Base-by-base conservation (phyloP, 108 stramenopile species). In the Chaetoceros muelleri region DNA sequence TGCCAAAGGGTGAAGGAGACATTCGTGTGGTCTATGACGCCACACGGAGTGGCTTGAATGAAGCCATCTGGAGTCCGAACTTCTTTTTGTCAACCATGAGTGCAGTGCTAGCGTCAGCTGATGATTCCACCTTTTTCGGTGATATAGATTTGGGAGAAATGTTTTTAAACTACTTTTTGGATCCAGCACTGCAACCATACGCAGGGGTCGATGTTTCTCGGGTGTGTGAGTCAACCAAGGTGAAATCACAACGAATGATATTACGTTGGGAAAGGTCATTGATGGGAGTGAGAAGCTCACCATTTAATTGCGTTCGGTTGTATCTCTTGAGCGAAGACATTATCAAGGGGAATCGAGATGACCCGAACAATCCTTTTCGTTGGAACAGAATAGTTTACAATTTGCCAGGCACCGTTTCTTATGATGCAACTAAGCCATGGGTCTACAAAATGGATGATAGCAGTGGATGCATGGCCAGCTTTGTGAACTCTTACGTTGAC, bases 31-130 rank as follows among this genome's bases (percentile, higher is more conserved):
- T n/a, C n/a, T n/a, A n/a, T n/a, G n/a, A n/a, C n/a, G n/a, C n/a
- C n/a, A n/a, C n/a, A n/a, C n/a, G 78, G 10, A 58, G 54, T 52
- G 70, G 58, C 1, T 26, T 79, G 24, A 79, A 79, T 51, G 65
- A 51, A 0, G 26, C 50, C 0, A 30, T 79, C 0, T 74, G 72
- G 70, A 61, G 53, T 2, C 73, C 77, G 17, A 47, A 48, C 2
- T 79, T 79, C 48, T 67, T 49, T 50, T 44, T 79, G 1, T 73
- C 77, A 1, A 73, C 65, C 3, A 22, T 60, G 13, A 57, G 74
- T 0, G 46, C 66, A 0, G 5, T 58, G 1, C 17, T 69, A 2
- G 26, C 62, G 26, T 21, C 50, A 0, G 1, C 72, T 0, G 57
- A 60, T 19, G 10, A 2, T 0, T 25, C 23, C 18, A 50, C 57